Evolutionary conservation across 2,329 filamentous ascomycete genomes (phyloP).

Genomic region (Mycogone perniciosa): DNA sequence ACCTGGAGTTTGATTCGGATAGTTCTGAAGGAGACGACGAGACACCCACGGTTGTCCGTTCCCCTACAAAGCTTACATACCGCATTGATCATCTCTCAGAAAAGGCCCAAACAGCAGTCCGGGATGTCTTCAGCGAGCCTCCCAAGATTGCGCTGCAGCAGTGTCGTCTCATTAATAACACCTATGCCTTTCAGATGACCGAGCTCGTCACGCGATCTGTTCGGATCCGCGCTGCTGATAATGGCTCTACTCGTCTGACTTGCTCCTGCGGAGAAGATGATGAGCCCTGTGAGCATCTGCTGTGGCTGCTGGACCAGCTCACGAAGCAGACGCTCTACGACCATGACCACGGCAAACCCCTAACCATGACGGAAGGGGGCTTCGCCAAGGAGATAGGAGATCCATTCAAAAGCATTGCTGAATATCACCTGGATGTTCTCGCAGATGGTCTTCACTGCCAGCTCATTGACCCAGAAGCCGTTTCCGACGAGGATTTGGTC

Average conservation of each 20-base stretch:
- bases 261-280: constrained; percentile 40
- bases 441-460: constrained; percentile 47
- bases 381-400: constrained; percentile 42
- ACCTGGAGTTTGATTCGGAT: constrained; percentile 22
- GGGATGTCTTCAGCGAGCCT: constrained; percentile 41
- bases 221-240: constrained; percentile 38
- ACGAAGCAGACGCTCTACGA: constrained; percentile 41
- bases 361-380: constrained; percentile 38
- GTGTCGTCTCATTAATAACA: constrained; percentile 41
- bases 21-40: constrained; percentile 30
- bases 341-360: constrained; percentile 29
- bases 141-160: constrained; percentile 44
- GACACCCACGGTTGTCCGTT: constrained; percentile 25
- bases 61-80: constrained; percentile 36
- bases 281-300: constrained; percentile 43
- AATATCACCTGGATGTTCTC: constrained; percentile 45
- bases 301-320: constrained; percentile 51
- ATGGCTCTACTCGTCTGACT: constrained; percentile 34
- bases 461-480: constrained; percentile 27
- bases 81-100: constrained; percentile 33
- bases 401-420: constrained; percentile 43
- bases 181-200: constrained; percentile 51
- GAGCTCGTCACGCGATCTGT: constrained; percentile 48
- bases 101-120: constrained; percentile 32
- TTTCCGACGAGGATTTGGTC: constrained; percentile 25